phyloP scores from a whole-genome alignment of 2,329 filamentous ascomycete species.

The Diaporthe citri region DNA sequence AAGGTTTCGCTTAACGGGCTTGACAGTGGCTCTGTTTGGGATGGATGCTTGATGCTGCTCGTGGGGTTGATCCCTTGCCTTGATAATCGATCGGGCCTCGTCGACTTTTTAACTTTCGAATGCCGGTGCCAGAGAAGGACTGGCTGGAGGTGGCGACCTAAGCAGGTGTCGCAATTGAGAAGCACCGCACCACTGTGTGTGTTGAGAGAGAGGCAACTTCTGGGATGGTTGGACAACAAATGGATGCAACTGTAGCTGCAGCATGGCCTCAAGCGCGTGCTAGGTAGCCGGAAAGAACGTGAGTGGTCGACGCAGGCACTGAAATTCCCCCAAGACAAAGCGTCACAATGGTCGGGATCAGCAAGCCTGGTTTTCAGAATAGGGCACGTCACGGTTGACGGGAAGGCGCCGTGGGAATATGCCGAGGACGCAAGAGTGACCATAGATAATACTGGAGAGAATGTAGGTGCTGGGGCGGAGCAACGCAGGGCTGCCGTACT shows the following conservation, averaged over 20 bases:
- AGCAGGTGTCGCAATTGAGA: neutral
- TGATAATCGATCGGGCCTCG: neutral
- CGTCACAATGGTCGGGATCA: neutral
- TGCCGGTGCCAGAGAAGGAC: neutral
- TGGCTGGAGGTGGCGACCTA: neutral
- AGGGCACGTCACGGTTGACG: neutral
- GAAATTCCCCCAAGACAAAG: neutral
- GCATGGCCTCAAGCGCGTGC: neutral
- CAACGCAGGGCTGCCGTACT: neutral
- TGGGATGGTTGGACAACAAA: neutral
- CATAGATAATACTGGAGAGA: neutral
- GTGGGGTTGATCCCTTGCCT: neutral
- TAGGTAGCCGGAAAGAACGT: neutral
- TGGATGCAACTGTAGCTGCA: neutral
- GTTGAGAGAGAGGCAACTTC: too few relatives aligned
- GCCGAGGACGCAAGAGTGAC: neutral
- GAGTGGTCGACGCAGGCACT: neutral
- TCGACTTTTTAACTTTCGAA: too few relatives aligned
- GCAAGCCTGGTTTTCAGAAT: neutral
- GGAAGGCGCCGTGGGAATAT: neutral
- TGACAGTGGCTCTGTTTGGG: neutral
- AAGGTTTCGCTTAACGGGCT: conserved; percentile 15
- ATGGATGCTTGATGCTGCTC: neutral
- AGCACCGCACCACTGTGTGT: neutral
- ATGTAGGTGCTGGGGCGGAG: neutral